Base-by-base conservation (phyloP, 75 land plant species). In the Cunninghamia lanceolata region DNA sequence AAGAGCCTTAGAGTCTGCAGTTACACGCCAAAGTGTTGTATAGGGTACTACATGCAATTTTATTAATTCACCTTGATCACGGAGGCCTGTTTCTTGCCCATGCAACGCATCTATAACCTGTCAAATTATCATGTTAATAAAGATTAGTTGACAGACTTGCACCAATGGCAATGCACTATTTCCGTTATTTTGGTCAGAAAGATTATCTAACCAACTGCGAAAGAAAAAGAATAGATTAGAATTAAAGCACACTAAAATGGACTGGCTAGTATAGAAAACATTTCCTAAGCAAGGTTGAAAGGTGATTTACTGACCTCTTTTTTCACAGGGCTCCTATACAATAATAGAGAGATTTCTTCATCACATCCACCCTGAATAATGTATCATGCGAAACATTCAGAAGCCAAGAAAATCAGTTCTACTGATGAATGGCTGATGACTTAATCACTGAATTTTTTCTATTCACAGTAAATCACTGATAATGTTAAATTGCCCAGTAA, bases 351-450 rank as follows among this genome's bases (percentile, higher is more conserved):
- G 19, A 98, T 81, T 83, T 93, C 99, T 87, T 98, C 99, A 89
- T 98, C 99, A 85, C 97, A 95, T 15, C 99, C 99, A 73, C 99
- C 99, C 99, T 97, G 88, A 36, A 34, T n/a, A 38, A 81, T 85
- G 42, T 13, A 52, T 17, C 38, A 85, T 13, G 42, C 9, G 13
- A 81, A 85, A 32, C 39, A 83, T 54, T 83, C 14, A 54, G 53
- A 8, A 83, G 34, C 35, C 56, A 53, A 52, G 19, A 17, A 9
- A 15, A 83, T 39, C n/a, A 50, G 39, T 54, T 34, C 35, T n/a
- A 83, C 11, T 35, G 38, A 7, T 4, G 16, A 16, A 16, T 16
- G 16, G 38, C 13, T 36, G 21, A 77, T 45, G 16, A 14, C 11
- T 1, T 14, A 50, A 50, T 13, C 16, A 13, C 2, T 50, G 4